Evolutionary conservation across 2,329 filamentous ascomycete species (phyloP), one percentile per base, ranked within the genome.

Genomic region (Zasmidium angulare): DNA sequence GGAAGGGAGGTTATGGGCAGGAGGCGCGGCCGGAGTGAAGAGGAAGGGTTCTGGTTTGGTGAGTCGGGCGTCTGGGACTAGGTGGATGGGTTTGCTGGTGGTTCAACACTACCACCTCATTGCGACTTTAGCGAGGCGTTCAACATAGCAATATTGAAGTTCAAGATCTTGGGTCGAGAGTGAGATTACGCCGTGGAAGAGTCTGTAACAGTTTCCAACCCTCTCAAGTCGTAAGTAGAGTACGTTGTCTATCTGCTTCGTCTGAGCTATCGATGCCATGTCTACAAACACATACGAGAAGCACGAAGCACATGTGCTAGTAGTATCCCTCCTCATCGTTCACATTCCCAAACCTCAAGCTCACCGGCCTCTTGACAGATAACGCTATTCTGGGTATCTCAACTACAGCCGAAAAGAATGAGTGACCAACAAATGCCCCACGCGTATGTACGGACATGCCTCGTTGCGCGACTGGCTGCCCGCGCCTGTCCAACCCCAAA

Each of bases 1-100:
- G 85, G 1, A 81, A 84, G 66, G 86, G 86, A 11, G 86, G 86
- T 0, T 89, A 89, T 76, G 86, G 86, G 0, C 71, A 78, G 47
- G 84, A 87, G 76, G 84, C 81, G 53, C 70, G 69, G 59, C 68
- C 66, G 54, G 53, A 29, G 29, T 31, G 53, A 46, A 12, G 54
- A 26, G 48, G 24, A 40, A 51, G 49, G n/a, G n/a, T n/a, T n/a
- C n/a, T n/a, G n/a, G n/a, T n/a, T n/a, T n/a, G n/a, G n/a, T n/a
- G n/a, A n/a, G n/a, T n/a, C n/a, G n/a, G n/a, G n/a, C n/a, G n/a
- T n/a, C n/a, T n/a, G n/a, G n/a, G n/a, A n/a, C n/a, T n/a, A n/a
- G 47, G 31, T 19, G 20, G 26, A 21, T 24, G 3, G 14, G 2
- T 17, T 49, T 21, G 31, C 19, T 22, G 24, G 49, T 19, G 22